phyloP scores from a whole-genome alignment of 164 flowering plant species.

The Magnolia kwangsiensis region DNA sequence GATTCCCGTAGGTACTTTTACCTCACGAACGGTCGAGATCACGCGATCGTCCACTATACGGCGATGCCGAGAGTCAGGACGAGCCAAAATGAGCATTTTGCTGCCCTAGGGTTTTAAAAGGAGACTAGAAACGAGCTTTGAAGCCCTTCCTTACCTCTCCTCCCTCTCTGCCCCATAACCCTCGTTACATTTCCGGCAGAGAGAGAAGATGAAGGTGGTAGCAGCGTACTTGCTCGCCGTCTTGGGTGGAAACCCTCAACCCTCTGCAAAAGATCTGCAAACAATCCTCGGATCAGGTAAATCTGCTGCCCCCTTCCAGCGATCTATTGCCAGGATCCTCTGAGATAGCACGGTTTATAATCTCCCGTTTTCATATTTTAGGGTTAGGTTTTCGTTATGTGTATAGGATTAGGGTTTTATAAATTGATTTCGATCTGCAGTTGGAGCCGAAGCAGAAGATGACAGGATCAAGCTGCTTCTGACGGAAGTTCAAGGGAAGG shows the following conservation, averaged over 20 bases:
- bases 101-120: neutral
- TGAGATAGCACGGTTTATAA: neutral
- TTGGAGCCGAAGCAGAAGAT: slow-evolving; percentile 42
- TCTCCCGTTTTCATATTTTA: neutral
- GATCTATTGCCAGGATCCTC: neutral
- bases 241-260: slow-evolving; percentile 62
- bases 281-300: slow-evolving; percentile 63
- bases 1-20: no score
- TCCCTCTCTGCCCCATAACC: neutral
- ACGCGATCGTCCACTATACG: no score
- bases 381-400: no score
- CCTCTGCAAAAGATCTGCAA: slow-evolving; percentile 52
- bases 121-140: neutral
- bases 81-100: no score
- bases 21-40: no score
- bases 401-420: neutral
- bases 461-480: slow-evolving; percentile 28
- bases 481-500: slow-evolving; percentile 36
- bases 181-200: neutral
- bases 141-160: neutral
- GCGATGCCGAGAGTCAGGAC: no score
- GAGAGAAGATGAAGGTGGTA: slow-evolving; percentile 57
- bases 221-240: slow-evolving; percentile 68
- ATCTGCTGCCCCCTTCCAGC: neutral
- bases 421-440: slow-evolving; percentile 15